Evolutionary conservation across 768 basidiomycete genomes (phyloP).

Genomic region (Amylocystis lapponica): DNA sequence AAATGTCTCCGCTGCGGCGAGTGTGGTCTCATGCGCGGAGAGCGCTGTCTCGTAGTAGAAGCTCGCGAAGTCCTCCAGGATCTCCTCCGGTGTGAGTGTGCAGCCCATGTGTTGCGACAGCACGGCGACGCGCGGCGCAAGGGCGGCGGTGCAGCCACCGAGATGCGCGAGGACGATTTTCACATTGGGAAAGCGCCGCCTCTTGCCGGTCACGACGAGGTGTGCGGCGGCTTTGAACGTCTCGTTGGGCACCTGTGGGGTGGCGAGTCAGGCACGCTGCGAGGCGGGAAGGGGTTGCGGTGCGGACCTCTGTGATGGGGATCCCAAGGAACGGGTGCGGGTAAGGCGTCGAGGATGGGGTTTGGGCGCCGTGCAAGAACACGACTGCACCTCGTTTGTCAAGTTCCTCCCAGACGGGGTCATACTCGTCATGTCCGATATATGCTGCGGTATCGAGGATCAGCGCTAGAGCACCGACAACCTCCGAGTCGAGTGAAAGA

Average conservation of each 20-base stretch:
- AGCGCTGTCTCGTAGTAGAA: slow-evolving; percentile 77
- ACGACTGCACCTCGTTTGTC: slow-evolving; percentile 53
- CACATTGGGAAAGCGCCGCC: slow-evolving; percentile 52
- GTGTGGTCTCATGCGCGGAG: slow-evolving; percentile 47
- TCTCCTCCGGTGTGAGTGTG: slow-evolving; percentile 53
- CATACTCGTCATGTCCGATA: slow-evolving; percentile 57
- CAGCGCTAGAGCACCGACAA: too few species aligned
- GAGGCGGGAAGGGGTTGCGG: slow-evolving; percentile 3
- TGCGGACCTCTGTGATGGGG: slow-evolving; percentile 57
- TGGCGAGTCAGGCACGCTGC: not conserved
- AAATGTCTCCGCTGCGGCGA: slow-evolving; percentile 47
- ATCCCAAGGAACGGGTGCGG: slow-evolving; percentile 62
- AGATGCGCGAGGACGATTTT: slow-evolving; percentile 70
- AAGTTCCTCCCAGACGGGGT: slow-evolving; percentile 68
- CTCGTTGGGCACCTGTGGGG: slow-evolving; percentile 67
- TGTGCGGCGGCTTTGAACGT: slow-evolving; percentile 80
- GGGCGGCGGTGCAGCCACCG: slow-evolving; percentile 61
- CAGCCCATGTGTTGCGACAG: slow-evolving; percentile 70
- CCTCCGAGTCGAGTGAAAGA: not conserved
- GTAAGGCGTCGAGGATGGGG: slow-evolving; percentile 55
- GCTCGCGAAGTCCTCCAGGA: slow-evolving; percentile 59
- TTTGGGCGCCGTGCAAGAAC: slow-evolving; percentile 70
- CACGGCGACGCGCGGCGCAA: slow-evolving; percentile 65
- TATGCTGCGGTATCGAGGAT: slow-evolving; percentile 39
- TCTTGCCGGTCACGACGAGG: slow-evolving; percentile 66